Percentiles rank a stretch among this genome's conserved stretches.
Evolutionary conservation across 176 grass and related monocot species (phyloP).

Genomic region (Hyparrhenia diplandra): DNA sequence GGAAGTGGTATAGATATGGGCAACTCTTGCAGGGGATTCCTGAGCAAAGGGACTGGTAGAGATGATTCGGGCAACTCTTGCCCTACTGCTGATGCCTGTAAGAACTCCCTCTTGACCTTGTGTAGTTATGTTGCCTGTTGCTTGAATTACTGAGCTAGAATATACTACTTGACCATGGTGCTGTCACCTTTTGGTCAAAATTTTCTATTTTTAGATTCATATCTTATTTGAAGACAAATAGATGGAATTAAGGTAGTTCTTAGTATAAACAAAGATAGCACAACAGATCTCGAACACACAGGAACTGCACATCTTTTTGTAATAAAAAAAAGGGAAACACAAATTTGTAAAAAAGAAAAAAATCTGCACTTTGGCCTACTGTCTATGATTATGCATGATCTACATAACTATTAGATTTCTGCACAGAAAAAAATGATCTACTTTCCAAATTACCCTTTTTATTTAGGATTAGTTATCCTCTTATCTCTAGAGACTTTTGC

Average conservation of each 20-base stretch:
- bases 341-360: neutral
- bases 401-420: too few species aligned
- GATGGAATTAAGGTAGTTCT: neutral
- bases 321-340: neutral
- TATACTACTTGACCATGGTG: neutral
- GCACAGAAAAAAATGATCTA: too few species aligned
- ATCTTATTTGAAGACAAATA: neutral
- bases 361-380: neutral
- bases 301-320: neutral
- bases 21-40: neutral
- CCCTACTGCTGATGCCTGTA: neutral
- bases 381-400: neutral
- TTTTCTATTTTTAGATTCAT: neutral
- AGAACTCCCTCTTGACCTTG: neutral
- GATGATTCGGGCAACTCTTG: neutral
- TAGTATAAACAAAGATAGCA: neutral
- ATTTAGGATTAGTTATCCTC: neutral
- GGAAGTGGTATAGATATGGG: slow-evolving; percentile 1
- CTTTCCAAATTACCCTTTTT: neutral
- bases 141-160: neutral
- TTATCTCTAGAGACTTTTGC: neutral
- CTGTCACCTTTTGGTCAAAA: neutral
- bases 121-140: neutral
- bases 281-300: neutral
- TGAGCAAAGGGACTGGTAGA: neutral